These are phyloP conservation scores for Penicillium crustosum DNA, from an alignment of 2,329 filamentous ascomycete genomes.

Conservation along the genomic window DNA sequence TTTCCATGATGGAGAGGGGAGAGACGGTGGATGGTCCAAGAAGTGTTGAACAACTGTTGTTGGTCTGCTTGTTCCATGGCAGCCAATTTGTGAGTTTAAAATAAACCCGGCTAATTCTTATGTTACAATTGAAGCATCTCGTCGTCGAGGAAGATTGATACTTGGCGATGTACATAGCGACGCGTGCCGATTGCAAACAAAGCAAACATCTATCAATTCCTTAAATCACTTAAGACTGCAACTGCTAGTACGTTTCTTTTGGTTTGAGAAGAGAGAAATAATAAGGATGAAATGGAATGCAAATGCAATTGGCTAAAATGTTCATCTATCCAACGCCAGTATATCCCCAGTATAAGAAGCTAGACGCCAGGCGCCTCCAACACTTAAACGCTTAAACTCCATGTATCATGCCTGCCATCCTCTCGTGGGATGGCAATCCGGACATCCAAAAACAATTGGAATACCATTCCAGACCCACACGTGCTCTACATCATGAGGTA, in stretches of 20 bases:
- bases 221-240: background rate
- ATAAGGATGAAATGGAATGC: background rate
- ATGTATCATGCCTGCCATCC: constrained; percentile 36
- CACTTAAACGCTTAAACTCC: constrained; percentile 10
- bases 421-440: constrained; percentile 29
- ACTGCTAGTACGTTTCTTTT: background rate
- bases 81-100: background rate
- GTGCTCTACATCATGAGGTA: constrained; percentile 37
- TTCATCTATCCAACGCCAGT: constrained; percentile 1
- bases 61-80: constrained; percentile 28
- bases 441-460: constrained; percentile 40
- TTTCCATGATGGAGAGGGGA: constrained; percentile 54
- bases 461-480: constrained; percentile 36
- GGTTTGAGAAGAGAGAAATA: background rate
- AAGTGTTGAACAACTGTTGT: constrained; percentile 52
- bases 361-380: constrained; percentile 15
- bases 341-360: constrained; percentile 3
- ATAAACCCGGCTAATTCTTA: background rate
- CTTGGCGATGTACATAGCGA: constrained; percentile 7
- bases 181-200: constrained; percentile 23
- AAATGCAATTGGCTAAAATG: background rate
- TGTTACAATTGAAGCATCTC: background rate
- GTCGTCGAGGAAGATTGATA: constrained; percentile 7
- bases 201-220: constrained; percentile 16
- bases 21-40: constrained; percentile 55